Base-by-base conservation (phyloP, 139 green algal genomes). In the Auxenochlorella pyrenoidosa region DNA sequence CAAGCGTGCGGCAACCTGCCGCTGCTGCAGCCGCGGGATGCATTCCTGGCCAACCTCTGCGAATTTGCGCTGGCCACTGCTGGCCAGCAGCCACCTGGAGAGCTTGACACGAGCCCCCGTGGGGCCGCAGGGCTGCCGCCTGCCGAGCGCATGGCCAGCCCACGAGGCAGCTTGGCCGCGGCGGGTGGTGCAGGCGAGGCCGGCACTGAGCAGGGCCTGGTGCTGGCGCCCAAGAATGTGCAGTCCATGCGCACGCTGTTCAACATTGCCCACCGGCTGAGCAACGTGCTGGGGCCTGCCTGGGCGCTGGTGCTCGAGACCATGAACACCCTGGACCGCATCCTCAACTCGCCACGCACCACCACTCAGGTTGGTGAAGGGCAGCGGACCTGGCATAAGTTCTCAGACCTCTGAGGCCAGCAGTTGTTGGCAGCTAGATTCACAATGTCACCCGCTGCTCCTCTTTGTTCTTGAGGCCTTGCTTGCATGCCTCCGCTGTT, bases 171-270 rank as follows among this genome's bases (percentile, higher is more conserved):
- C 43, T 12, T 79, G 32, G 82, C 43, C 0, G 66, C 66, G 24
- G 82, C 65, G 2, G 66, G 59, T n/a, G 82, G 38, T n/a, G 54
- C 54, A 13, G 70, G 41, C 24, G 73, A 79, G 51, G 82, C 40
- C 43, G 63, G 59, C 3, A 66, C 44, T 3, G 86, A 89, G 15
- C 36, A 63, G 1, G 85, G 76, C 2, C 41, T 90, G 44, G 87
- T 94, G 8, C 91, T 98, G 51, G 94, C 86, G 0, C 78, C 93
- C 19, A 96, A 96, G 76, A 98, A 98, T 63, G 90, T 98, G 34
- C 93, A 97, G 66, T 88, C 89, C 5, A 92, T 98, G 89, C 92
- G 93, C 34, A 95, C 95, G 6, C 89, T 98, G 71, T 98, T 98
- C 91, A 96, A 96, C 75, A 88, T 97, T 34, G 93, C 94, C 15